Evolutionary conservation across 495 filamentous ascomycete species (phyloP).

Genomic region (Pyrenopolyporus hunteri): DNA sequence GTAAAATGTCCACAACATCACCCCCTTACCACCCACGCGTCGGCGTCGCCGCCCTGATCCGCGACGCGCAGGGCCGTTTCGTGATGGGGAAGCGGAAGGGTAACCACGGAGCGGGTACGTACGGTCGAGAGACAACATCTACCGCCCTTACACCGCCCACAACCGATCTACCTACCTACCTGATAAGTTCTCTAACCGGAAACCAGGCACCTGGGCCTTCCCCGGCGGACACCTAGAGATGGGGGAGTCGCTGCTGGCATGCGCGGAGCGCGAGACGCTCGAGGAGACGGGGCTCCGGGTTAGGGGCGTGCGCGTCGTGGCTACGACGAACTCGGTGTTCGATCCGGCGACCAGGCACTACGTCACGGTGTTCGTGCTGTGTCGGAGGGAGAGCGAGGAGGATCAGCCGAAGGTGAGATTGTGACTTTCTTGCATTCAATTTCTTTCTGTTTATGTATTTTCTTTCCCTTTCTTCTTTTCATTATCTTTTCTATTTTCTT

Average conservation of each 20-base stretch:
- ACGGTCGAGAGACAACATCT: too few species aligned
- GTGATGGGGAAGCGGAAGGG: slow-evolving; percentile 51
- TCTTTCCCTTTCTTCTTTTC: background rate
- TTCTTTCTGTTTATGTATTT: slow-evolving; percentile 3
- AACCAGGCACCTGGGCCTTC: slow-evolving; percentile 63
- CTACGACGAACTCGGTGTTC: slow-evolving; percentile 67
- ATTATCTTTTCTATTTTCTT: too few species aligned
- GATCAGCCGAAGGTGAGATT: slow-evolving; percentile 59
- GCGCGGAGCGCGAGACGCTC: slow-evolving; percentile 66
- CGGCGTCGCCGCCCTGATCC: slow-evolving; percentile 50
- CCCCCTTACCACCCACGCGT: slow-evolving; percentile 39
- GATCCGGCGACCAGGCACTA: slow-evolving; percentile 62
- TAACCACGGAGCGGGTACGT: slow-evolving; percentile 48
- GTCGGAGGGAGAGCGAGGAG: slow-evolving; percentile 46
- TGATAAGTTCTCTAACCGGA: too few species aligned
- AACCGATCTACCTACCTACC: too few species aligned
- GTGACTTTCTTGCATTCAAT: slow-evolving; percentile 28
- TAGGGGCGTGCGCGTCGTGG: slow-evolving; percentile 53
- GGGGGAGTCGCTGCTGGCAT: slow-evolving; percentile 62
- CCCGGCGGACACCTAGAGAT: slow-evolving; percentile 75
- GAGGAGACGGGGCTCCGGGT: slow-evolving; percentile 71
- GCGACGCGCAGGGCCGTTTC: slow-evolving; percentile 43
- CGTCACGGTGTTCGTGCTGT: slow-evolving; percentile 66
- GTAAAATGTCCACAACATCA: slow-evolving; percentile 4
- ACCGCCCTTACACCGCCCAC: too few species aligned